Percentiles rank a stretch among this genome's conserved stretches.
These are phyloP conservation scores for Cercospora zeae-maydis DNA, from an alignment of 2,329 filamentous ascomycete genomes.

Conservation along the genomic window DNA sequence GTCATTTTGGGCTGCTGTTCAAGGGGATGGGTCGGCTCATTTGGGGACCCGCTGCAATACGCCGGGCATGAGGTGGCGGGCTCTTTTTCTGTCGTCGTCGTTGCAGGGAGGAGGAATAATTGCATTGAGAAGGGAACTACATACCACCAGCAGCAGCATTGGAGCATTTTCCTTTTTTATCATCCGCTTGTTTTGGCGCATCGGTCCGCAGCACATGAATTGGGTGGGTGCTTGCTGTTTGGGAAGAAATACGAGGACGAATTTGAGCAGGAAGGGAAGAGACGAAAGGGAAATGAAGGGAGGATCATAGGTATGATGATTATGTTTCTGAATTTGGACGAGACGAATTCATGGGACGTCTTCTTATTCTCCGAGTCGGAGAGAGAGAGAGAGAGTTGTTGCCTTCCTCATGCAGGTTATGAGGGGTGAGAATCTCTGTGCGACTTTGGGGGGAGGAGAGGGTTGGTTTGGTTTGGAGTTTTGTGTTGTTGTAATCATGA, in stretches of 20 bases:
- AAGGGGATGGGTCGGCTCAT: slow-evolving; percentile 15
- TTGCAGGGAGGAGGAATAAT: neutral
- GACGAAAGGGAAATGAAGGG: neutral
- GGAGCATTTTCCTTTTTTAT: neutral
- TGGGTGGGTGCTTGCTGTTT: neutral
- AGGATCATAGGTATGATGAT: neutral
- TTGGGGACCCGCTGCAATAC: neutral
- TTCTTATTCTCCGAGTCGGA: no score
- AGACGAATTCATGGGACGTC: no score
- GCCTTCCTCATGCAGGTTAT: no score
- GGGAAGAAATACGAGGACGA: no score
- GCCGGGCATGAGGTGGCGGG: neutral
- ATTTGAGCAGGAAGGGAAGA: no score
- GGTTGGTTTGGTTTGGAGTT: no score
- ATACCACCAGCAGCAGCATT: neutral
- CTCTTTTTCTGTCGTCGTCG: neutral
- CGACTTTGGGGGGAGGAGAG: no score
- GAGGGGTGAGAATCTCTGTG: no score
- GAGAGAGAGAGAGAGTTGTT: no score
- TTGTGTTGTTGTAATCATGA: no score
- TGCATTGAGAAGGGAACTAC: neutral
- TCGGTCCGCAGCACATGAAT: neutral
- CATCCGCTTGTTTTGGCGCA: neutral
- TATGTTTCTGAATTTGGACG: neutral
- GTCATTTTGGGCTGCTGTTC: slow-evolving; percentile 9